Evolutionary conservation across 2,329 filamentous ascomycete genomes (phyloP), one percentile per base, ranked within the genome.

Genomic region (Acrocalymma vagum): DNA sequence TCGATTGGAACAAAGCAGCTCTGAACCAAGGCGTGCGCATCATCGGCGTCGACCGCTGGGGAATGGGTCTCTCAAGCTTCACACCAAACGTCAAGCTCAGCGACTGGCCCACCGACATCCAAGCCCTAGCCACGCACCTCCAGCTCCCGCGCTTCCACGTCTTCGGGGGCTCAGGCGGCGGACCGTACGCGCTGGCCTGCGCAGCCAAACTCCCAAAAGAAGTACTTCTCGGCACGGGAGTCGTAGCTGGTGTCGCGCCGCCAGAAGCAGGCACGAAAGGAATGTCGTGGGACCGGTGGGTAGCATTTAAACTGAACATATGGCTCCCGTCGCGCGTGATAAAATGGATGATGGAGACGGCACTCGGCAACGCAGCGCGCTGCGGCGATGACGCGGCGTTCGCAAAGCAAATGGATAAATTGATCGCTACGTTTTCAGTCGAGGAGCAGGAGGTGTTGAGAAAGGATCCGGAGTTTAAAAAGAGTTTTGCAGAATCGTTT

Each of bases 231-330:
- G 46, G 41, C 30, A 53, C 55, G 1, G 44, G 57, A 11, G 30
- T 69, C 1, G 47, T 69, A 16, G 66, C 60, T 33, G 64, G 62
- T 22, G 30, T 70, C 7, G 66, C 65, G 0, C 55, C 70, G 6
- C 60, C 64, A 25, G 64, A 72, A 36, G 68, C 72, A 5, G 62
- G 69, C 22, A 65, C 65, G 58, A 49, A 38, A 10, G 62, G 66
- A 8, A 60, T 60, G 7, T 36, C 42, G 17, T 53, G 43, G 27
- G 5, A 37, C 6, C 55, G 60, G 35, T 53, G 58, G 25, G 9
- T 69, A 6, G 67, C 59, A 21, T 68, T 65, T 33, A 57, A 63
- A 3, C 47, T 53, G 10, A 66, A n/a, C n/a, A n/a, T n/a, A n/a
- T n/a, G n/a, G n/a, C n/a, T n/a, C n/a, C n/a, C n/a, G n/a, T n/a